These are phyloP conservation scores for Wickerhamomyces alni DNA, from an alignment of 805 yeast species.

Conservation along the genomic window DNA sequence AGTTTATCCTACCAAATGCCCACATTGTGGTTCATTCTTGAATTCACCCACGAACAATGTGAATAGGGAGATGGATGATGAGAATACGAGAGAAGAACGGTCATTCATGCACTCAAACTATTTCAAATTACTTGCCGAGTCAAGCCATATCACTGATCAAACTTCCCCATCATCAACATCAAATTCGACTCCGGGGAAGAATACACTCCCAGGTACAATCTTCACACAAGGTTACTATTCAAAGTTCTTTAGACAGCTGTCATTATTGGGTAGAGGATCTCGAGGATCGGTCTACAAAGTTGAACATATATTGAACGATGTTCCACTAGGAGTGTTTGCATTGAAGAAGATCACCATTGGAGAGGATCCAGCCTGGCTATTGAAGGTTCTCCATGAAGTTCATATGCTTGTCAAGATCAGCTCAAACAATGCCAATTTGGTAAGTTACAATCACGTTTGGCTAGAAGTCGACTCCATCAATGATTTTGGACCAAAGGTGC, in stretches of 20 bases:
- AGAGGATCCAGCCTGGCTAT: conserved; percentile 60
- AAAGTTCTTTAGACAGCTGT: conserved; percentile 58
- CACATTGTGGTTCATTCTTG: conserved; percentile 10
- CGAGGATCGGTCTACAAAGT: conserved; percentile 83
- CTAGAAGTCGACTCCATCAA: conserved; percentile 56
- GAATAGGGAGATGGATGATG: background rate
- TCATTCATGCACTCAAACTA: conserved; percentile 11
- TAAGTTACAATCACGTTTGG: conserved; percentile 91
- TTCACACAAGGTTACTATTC: conserved; percentile 80
- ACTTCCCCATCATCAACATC: background rate
- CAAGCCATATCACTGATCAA: conserved; percentile 4
- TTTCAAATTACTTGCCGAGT: conserved; percentile 15
- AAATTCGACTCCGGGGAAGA: background rate
- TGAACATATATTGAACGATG: conserved; percentile 68
- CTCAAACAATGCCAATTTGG: conserved; percentile 53
- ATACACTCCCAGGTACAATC: conserved; percentile 48
- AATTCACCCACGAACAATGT: too few relatives aligned
- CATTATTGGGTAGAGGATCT: conserved; percentile 73
- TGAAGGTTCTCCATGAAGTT: conserved; percentile 72
- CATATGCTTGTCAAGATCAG: conserved; percentile 50
- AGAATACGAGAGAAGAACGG: background rate
- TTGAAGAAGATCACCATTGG: conserved; percentile 83
- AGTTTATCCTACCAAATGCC: conserved; percentile 5
- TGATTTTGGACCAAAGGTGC: conserved; percentile 49
- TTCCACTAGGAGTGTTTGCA: conserved; percentile 74